Conservation (phyloP, 306 rosid species). For the Quillaja saponaria region DNA sequence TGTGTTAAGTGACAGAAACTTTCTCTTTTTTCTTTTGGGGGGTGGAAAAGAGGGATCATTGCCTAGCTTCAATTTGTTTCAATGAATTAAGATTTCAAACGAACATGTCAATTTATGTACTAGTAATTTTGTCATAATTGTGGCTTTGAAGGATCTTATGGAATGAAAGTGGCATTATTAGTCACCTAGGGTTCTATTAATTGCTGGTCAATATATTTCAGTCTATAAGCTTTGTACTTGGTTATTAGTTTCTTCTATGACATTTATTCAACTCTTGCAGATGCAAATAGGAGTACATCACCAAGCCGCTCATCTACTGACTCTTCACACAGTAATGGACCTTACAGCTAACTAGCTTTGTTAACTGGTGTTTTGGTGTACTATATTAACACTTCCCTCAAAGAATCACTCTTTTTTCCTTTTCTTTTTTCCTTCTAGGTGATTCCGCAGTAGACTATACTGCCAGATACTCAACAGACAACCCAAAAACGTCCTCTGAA, state of each 20-base stretch:
- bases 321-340: constrained; percentile 58
- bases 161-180: constrained; percentile 6
- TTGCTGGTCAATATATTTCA: constrained; percentile 5
- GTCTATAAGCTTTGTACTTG: background rate
- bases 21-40: too few species aligned
- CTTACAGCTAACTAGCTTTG: background rate
- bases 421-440: constrained; percentile 45
- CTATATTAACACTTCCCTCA: constrained; percentile 24
- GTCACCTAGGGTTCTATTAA: background rate
- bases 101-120: background rate
- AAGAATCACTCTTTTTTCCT: background rate
- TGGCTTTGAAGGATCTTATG: background rate
- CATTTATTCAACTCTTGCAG: constrained; percentile 38
- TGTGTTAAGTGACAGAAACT: background rate
- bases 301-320: constrained; percentile 51
- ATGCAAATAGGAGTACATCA: constrained; percentile 29
- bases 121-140: background rate
- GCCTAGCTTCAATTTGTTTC: background rate
- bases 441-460: constrained; percentile 58
- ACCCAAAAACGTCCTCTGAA: constrained; percentile 20
- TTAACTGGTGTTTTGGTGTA: background rate
- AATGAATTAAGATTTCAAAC: background rate
- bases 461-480: constrained; percentile 29
- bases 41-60: background rate
- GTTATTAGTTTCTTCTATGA: constrained; percentile 17